A percentile compares a stretch with the other conserved stretches of the same genome.
Evolutionary conservation across 805 yeast genomes (phyloP).

Genomic region (Ogataea haglerorum): DNA sequence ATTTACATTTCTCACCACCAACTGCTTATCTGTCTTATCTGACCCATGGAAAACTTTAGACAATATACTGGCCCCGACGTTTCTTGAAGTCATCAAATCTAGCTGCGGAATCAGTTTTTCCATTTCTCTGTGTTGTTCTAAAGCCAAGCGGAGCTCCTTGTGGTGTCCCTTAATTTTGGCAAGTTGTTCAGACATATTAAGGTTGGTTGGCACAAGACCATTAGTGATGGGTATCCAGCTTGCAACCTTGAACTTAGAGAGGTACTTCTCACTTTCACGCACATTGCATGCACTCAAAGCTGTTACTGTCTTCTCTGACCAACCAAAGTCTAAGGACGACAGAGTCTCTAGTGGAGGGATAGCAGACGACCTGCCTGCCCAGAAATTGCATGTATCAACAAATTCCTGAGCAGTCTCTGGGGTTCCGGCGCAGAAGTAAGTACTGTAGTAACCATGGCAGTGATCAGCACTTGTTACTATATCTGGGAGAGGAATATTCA

Average conservation of each 20-base stretch:
- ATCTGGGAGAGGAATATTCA: slow-evolving; percentile 49
- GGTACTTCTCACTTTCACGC: slow-evolving; percentile 12
- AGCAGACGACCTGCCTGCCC: slow-evolving; percentile 85
- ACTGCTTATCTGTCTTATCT: slow-evolving; percentile 12
- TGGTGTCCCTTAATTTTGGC: slow-evolving; percentile 38
- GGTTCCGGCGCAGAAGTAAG: slow-evolving; percentile 66
- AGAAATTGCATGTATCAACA: slow-evolving; percentile 77
- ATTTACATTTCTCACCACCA: slow-evolving; percentile 32
- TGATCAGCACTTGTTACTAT: slow-evolving; percentile 17
- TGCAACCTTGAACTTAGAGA: slow-evolving; percentile 35
- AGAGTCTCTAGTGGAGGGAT: slow-evolving; percentile 73
- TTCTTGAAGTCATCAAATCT: slow-evolving; percentile 12
- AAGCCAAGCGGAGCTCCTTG: slow-evolving; percentile 34
- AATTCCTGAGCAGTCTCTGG: slow-evolving; percentile 64
- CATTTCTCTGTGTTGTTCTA: slow-evolving; percentile 41
- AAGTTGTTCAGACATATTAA: slow-evolving; percentile 37
- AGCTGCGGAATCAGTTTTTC: slow-evolving; percentile 13
- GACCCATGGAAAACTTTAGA: slow-evolving; percentile 16
- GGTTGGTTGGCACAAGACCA: slow-evolving; percentile 29
- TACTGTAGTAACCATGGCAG: slow-evolving; percentile 30
- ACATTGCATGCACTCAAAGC: slow-evolving; percentile 8
- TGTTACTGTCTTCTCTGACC: slow-evolving; percentile 43
- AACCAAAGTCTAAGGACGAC: slow-evolving; percentile 79
- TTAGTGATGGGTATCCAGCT: slow-evolving; percentile 40
- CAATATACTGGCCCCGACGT: slow-evolving; percentile 11